Percentiles rank a stretch among this genome's conserved stretches.
Conservation (phyloP, 2,329 filamentous ascomycete species). For the Hirsutella rhossiliensis region DNA sequence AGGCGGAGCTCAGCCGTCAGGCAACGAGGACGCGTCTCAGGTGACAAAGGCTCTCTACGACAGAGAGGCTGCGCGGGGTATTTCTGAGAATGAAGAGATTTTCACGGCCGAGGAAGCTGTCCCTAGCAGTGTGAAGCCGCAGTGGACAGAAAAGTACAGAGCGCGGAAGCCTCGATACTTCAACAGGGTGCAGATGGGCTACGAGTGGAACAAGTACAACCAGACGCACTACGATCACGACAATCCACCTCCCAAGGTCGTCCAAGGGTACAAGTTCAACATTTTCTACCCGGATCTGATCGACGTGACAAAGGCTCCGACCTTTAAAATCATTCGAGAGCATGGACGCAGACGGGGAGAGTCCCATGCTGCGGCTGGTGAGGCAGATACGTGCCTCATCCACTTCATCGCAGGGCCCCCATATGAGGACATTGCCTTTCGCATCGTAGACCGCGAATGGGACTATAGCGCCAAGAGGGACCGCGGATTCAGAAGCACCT, state of each 20-base stretch:
- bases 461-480: conserved; percentile 95
- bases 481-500: conserved; percentile 88
- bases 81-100: conserved; percentile 90
- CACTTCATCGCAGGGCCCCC: conserved; percentile 90
- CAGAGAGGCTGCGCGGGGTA: conserved; percentile 79
- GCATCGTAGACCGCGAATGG: conserved; percentile 98
- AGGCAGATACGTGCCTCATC: conserved; percentile 95
- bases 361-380: conserved; percentile 83
- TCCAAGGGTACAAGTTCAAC: conserved; percentile 99
- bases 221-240: conserved; percentile 99
- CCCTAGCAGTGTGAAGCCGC: conserved; percentile 43
- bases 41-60: conserved; percentile 85
- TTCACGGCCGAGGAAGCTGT: conserved; percentile 84
- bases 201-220: conserved; percentile 99
- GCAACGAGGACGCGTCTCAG: conserved; percentile 72
- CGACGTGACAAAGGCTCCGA: conserved; percentile 87
- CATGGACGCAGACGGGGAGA: conserved; percentile 81
- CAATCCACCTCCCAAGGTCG: conserved; percentile 93
- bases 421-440: conserved; percentile 93
- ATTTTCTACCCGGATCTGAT: conserved; percentile 98
- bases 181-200: conserved; percentile 96
- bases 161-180: conserved; percentile 94
- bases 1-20: conserved; percentile 8
- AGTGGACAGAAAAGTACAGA: conserved; percentile 75
- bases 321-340: conserved; percentile 90